Evolutionary conservation across 2,329 filamentous ascomycete species (phyloP), one percentile per base, ranked within the genome.

Genomic region (Penicillium sp.): DNA sequence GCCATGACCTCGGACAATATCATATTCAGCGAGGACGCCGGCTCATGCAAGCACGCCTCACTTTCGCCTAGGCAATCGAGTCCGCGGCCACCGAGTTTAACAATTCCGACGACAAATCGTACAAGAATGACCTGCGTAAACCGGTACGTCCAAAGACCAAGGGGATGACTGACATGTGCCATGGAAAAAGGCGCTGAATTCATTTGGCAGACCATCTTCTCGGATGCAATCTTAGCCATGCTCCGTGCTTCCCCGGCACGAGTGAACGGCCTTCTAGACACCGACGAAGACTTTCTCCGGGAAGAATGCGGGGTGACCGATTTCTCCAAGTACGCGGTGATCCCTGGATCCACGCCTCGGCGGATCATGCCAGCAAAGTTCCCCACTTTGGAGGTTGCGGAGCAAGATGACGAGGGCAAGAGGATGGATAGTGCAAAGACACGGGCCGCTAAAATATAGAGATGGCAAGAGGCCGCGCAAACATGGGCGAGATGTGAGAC

Each of bases 271-370:
- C 69, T 80, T 38, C 71, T 91, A 4, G 76, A 84, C 49, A 77
- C 90, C 1, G 89, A 94, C 59, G 88, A 94, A 64, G 88, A 94
- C 62, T 93, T 90, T 55, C 72, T 94, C 28, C 75, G 85, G 13
- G 73, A 78, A 5, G 75, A 83, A 50, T 74, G 70, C 18, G 82
- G 83, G 1, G 73, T 90, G 3, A 75, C 69, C 0, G 86, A 94
- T 63, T 93, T 94, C 58, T 76, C 76, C 0, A 79, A 81, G 59
- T 94, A 94, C 64, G 80, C 76, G 32, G 66, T 91, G n/a, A 74
- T 90, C 1, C 71, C 78, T 0, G 85, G 85, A 1, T 59, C 78
- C 0, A 69, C 48, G 1, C 88, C 88, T 0, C 72, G 88, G 48
- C 74, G 88, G 18, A 94, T 94, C 54, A 90, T 94, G 86, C 89